Conservation (phyloP, 2,329 filamentous ascomycete genomes). For the Botryotinia convoluta region DNA sequence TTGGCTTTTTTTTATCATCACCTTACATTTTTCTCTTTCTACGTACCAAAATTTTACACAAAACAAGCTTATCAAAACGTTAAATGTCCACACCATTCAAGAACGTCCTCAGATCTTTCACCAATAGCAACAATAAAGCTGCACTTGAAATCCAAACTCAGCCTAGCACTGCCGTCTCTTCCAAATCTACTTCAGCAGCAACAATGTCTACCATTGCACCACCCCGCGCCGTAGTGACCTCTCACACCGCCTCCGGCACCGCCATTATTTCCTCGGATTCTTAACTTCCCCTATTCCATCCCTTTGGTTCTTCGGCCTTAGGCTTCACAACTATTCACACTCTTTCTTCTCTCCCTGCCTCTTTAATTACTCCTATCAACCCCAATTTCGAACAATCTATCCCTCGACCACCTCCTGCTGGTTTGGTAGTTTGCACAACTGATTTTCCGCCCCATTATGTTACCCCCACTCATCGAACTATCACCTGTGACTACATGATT, state of each 20-base stretch:
- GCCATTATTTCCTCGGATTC: slow-evolving; percentile 39
- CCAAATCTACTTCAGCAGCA: neutral
- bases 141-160: neutral
- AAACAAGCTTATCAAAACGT: neutral
- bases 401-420: slow-evolving; percentile 40
- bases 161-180: neutral
- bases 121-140: neutral
- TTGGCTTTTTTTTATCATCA: neutral
- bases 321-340: slow-evolving; percentile 39
- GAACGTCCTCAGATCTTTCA: neutral
- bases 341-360: slow-evolving; percentile 36
- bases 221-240: slow-evolving; percentile 38
- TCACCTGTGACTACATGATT: slow-evolving; percentile 43
- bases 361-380: slow-evolving; percentile 27
- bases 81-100: neutral
- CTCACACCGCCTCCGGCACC: slow-evolving; percentile 36
- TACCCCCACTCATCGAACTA: slow-evolving; percentile 45
- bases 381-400: slow-evolving; percentile 1
- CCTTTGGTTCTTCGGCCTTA: slow-evolving; percentile 37
- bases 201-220: slow-evolving; percentile 6
- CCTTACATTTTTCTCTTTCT: neutral
- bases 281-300: slow-evolving; percentile 33
- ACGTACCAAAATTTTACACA: neutral
- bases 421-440: slow-evolving; percentile 39
- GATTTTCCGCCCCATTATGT: slow-evolving; percentile 22